phyloP scores from a whole-genome alignment of 306 rosid genomes.

The Castanospermum australe region DNA sequence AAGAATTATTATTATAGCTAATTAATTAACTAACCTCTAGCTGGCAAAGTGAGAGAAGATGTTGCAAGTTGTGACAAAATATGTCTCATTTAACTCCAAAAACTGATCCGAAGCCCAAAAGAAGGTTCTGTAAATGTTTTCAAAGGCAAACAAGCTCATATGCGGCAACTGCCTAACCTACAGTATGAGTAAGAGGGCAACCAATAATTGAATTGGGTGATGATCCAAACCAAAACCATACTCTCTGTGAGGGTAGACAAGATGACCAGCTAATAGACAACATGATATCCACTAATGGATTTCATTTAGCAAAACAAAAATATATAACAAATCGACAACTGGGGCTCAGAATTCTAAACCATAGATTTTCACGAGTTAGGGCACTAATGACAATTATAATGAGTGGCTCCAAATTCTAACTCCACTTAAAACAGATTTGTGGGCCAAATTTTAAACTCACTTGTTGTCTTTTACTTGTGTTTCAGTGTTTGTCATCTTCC shows the following conservation, averaged over 20 bases:
- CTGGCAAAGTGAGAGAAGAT: background rate
- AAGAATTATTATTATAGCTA: no score
- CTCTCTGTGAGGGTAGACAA: constrained; percentile 31
- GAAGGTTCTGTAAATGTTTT: constrained; percentile 28
- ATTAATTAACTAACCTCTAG: no score
- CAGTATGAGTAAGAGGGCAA: constrained; percentile 14
- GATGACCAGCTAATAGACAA: constrained; percentile 17
- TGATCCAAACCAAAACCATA: constrained; percentile 26
- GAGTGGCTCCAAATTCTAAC: constrained; percentile 40
- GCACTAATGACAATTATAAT: constrained; percentile 38
- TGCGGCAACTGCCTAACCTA: background rate
- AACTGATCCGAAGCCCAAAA: background rate
- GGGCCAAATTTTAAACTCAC: constrained; percentile 31
- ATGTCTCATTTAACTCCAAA: background rate
- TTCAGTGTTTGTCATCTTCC: constrained; percentile 31
- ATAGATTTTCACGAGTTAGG: constrained; percentile 19
- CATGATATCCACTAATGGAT: constrained; percentile 30
- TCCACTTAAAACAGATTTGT: constrained; percentile 33
- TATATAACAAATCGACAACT: constrained; percentile 20
- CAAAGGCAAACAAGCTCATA: constrained; percentile 24
- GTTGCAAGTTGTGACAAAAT: background rate
- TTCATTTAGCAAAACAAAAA: constrained; percentile 28
- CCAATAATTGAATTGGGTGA: constrained; percentile 43
- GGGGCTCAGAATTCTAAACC: constrained; percentile 36
- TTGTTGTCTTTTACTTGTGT: constrained; percentile 35